Base-by-base conservation (phyloP, 2,329 filamentous ascomycete genomes). In the Monosporascus sp. region DNA sequence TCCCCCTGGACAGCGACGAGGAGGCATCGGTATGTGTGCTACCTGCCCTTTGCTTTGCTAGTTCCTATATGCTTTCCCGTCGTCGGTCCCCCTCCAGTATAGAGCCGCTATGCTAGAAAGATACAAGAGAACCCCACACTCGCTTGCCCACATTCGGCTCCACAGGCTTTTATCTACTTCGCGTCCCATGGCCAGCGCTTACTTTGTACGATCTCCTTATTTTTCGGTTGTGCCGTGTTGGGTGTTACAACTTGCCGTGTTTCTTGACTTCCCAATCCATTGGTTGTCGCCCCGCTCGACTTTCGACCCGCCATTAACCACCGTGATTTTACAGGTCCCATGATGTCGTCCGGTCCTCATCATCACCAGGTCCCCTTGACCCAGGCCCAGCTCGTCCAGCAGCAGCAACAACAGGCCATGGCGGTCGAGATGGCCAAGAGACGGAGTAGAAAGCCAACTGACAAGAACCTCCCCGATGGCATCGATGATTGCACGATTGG, bases 381-480 rank as follows among this genome's bases (percentile, higher is more conserved):
- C 48, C 78, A 78, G 58, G 75, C 77, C n/a, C 79, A 83, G 62
- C 72, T 79, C 55, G 71, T 69, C 35, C 72, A 74, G 58, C 77
- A 81, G 57, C 79, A 81, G 58, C 78, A 79, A 56, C 71, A 73
- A 38, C 74, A 78, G 55, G 75, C 74, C 24, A 76, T 72, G 49
- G 74, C 77, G 66, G 74, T 78, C 60, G 86, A 89, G 68, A 78
- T 84, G 58, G 85, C 88, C 46, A 91, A 92, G 70, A 85, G 91
- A 56, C 85, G 90, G 62, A 91, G 89, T 66, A 85, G 86, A 67
- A 95, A 93, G 72, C 94, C 94, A 1, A 97, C 91, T 54, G 94
- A 99, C 72, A 96, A 91, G 78, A 94, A 91, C 64, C 85, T 99
- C 26, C 92, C 94, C 40, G 92, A 97, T 59, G 91, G 90, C 52